Evolutionary conservation across 1,284 basidiomycete genomes (phyloP), one percentile per base, ranked within the genome.

Genomic region (Phaffia rhodozyma): DNA sequence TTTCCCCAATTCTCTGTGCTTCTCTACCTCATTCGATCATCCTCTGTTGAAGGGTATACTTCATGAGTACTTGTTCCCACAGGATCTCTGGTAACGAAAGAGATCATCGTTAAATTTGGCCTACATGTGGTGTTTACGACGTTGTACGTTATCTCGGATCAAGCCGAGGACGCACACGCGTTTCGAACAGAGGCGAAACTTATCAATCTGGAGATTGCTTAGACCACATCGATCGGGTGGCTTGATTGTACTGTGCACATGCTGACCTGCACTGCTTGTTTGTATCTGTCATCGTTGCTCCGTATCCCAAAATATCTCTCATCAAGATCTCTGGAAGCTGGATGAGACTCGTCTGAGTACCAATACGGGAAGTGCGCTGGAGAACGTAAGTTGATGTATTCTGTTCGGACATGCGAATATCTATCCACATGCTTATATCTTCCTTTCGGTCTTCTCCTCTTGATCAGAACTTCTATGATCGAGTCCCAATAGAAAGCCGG

Each of bases 351-450:
- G 63, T 2, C 59, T 61, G 16, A 54, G 58, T 25, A 51, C 43
- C n/a, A 21, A 25, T 23, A 65, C 52, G 23, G 63, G 63, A 32
- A 59, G 49, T 30, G 30, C 27, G 25, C 63, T 65, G 23, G 63
- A 65, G 20, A 18, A 50, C 20, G 16, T 30, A 18, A 49, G 18
- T 20, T 27, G n/a, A n/a, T n/a, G n/a, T 27, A 7, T 9, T 11
- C 43, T 16, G n/a, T 47, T 21, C 7, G 5, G 23, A n/a, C 23
- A 9, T 43, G n/a, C 58, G 29, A 13, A 7, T 30, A 20, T n/a
- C 20, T 9, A 4, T n/a, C 32, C n/a, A n/a, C 23, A 43, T 34
- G 52, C 27, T 63, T 32, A 34, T 62, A 32, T 43, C 47, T 38
- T n/a, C 38, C 47, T 23, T 43, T 38, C 43, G 16, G 43, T 13